phyloP scores from a whole-genome alignment of 2,329 filamentous ascomycete genomes.

The Colletotrichum tofieldiae region DNA sequence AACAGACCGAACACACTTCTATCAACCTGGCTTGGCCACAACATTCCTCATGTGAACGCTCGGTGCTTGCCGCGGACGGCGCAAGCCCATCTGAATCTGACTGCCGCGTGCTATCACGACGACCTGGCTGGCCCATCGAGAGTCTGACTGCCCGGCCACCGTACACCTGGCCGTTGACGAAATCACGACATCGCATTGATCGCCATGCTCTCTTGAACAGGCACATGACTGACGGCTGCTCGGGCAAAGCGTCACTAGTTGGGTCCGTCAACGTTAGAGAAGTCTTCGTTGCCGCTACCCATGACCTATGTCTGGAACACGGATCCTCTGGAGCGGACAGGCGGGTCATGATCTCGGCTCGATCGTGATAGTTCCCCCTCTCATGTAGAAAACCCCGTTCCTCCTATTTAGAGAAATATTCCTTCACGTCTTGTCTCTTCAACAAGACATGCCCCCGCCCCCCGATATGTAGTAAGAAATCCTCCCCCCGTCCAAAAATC shows the following conservation, averaged over 20 bases:
- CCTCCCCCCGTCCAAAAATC: neutral
- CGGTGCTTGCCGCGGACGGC: neutral
- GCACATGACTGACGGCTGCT: neutral
- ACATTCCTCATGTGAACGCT: neutral
- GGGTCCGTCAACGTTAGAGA: neutral
- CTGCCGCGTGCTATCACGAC: neutral
- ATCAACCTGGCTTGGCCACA: neutral
- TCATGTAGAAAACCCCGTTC: neutral
- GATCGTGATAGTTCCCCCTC: neutral
- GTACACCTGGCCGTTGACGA: neutral
- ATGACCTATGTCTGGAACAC: neutral
- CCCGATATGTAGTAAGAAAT: neutral
- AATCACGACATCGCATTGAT: neutral
- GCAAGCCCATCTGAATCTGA: neutral
- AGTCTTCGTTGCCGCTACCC: neutral
- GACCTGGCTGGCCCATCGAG: too few relatives aligned
- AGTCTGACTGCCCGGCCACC: neutral
- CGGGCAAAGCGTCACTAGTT: neutral
- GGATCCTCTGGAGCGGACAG: neutral
- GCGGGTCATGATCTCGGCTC: neutral
- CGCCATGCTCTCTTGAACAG: neutral
- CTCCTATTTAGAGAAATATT: neutral
- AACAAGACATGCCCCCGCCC: neutral
- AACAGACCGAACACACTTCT: slow-evolving; percentile 37
- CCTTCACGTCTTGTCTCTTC: neutral